phyloP scores from a whole-genome alignment of 1,284 basidiomycete species.

The Sanghuangporus weigelae region DNA sequence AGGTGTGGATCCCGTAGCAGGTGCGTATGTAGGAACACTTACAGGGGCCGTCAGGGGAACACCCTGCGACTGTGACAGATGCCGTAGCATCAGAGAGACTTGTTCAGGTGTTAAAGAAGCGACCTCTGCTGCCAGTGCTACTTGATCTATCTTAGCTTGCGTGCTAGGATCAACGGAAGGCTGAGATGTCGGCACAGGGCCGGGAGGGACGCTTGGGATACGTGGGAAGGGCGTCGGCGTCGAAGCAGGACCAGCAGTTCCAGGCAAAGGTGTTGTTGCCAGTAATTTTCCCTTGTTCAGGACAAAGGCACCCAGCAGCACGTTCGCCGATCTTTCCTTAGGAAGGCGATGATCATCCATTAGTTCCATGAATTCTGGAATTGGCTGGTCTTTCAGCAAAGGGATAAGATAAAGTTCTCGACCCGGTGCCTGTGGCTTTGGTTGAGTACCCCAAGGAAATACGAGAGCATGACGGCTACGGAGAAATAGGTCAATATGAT shows the following conservation, averaged over 20 bases:
- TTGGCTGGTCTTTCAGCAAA: slow-evolving; percentile 55
- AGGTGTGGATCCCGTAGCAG: neutral
- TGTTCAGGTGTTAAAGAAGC: slow-evolving; percentile 58
- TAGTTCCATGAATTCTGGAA: slow-evolving; percentile 84
- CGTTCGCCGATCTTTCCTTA: slow-evolving; percentile 51
- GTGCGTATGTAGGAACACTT: neutral
- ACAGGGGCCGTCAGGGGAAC: slow-evolving; percentile 1
- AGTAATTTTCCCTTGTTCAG: slow-evolving; percentile 68
- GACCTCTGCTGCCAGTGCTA: slow-evolving; percentile 41
- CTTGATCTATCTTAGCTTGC: slow-evolving; percentile 22
- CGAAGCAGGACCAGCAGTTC: slow-evolving; percentile 22
- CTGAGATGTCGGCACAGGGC: slow-evolving; percentile 1
- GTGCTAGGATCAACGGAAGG: neutral
- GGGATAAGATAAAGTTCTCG: slow-evolving; percentile 89
- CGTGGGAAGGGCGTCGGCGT: slow-evolving; percentile 24
- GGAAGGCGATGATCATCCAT: slow-evolving; percentile 77
- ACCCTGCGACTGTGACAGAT: slow-evolving; percentile 7
- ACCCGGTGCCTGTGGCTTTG: slow-evolving; percentile 69
- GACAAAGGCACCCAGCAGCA: slow-evolving; percentile 81
- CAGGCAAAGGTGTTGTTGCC: slow-evolving; percentile 30
- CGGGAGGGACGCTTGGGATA: neutral
- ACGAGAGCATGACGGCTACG: slow-evolving; percentile 79
- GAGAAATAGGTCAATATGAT: slow-evolving; percentile 1
- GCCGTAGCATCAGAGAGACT: slow-evolving; percentile 48
- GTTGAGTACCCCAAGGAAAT: slow-evolving; percentile 76